A percentile compares a stretch with the other conserved stretches of the same genome.
Conservation (phyloP, 768 basidiomycete species). For the Lentinula guzmanii region DNA sequence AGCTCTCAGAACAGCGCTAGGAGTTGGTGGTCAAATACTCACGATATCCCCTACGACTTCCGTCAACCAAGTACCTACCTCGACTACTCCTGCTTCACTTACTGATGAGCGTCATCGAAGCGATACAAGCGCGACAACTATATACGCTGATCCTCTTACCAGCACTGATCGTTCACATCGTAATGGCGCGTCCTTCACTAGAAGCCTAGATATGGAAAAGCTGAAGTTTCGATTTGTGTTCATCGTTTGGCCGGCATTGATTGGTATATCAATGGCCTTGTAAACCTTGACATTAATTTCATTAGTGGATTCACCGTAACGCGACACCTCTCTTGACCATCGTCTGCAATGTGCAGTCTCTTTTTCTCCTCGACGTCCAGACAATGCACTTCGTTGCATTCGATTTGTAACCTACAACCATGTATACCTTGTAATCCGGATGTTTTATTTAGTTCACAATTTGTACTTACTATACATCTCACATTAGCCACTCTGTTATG, state of each 20-base stretch:
- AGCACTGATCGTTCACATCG: not conserved
- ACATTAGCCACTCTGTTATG: no score
- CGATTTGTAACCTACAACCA: not conserved
- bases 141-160: conserved; percentile 4
- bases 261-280: conserved; percentile 52
- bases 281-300: conserved; percentile 12
- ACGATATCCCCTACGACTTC: not conserved
- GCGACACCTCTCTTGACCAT: no score
- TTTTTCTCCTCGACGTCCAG: no score
- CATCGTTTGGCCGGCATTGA: conserved; percentile 49
- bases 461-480: no score
- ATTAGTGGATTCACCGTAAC: not conserved
- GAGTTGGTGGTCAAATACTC: not conserved
- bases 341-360: no score
- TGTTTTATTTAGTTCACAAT: no score
- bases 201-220: conserved; percentile 24
- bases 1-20: conserved; percentile 4
- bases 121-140: not conserved
- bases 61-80: not conserved
- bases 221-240: conserved; percentile 43
- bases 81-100: not conserved
- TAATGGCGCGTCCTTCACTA: conserved; percentile 4
- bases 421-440: no score
- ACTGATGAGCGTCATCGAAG: not conserved
- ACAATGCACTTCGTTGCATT: not conserved